Evolutionary conservation across 2,329 filamentous ascomycete genomes (phyloP), one percentile per base, ranked within the genome.

Genomic region (Aspergillus bombycis): DNA sequence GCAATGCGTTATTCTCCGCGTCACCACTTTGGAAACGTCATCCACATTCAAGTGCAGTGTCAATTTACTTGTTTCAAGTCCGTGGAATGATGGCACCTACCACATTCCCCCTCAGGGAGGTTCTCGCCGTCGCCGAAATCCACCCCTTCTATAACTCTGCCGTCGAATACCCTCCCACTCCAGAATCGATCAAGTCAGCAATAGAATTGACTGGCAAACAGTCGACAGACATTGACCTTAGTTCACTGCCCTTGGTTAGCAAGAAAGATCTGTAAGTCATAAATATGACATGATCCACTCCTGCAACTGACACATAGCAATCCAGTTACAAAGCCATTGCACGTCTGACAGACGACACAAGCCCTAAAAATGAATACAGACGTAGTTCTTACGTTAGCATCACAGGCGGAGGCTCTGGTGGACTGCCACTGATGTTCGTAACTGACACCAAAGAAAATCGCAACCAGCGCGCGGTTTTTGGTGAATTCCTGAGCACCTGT

Each of bases 381-480:
- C 71, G 70, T 3, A 72, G 72, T 26, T 67, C 73, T 3, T 83
- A 83, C 57, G 72, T 77, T 0, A 81, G 79, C 46, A 71, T 72
- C 0, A 83, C 81, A 0, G 81, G 82, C 0, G 81, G 82, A 0
- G 79, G 78, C 0, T 72, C 65, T 0, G 73, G 73, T 0, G 72
- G 72, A 0, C 67, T 68, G 0, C 74, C 76, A 0, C 62, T 83
- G 62, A 71, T 82, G 43, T 83, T 83, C 57, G 75, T 76, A 0
- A 79, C 77, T 0, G 79, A 83, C 64, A 68, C 70, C 0, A 19
- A 66, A 1, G 81, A 83, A 59, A 83, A 82, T 30, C 79, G 81
- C 1, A 65, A 64, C 1, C 81, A 83, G 1, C 70, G 81, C 52
- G 72, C 72, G 4, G 62, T 65, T 0, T 74, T 77, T 14, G 80